A percentile compares a stretch with the other conserved stretches of the same genome.
These are phyloP conservation scores for Hypoxylon trugodes DNA, from an alignment of 495 filamentous ascomycete species.

Conservation along the genomic window DNA sequence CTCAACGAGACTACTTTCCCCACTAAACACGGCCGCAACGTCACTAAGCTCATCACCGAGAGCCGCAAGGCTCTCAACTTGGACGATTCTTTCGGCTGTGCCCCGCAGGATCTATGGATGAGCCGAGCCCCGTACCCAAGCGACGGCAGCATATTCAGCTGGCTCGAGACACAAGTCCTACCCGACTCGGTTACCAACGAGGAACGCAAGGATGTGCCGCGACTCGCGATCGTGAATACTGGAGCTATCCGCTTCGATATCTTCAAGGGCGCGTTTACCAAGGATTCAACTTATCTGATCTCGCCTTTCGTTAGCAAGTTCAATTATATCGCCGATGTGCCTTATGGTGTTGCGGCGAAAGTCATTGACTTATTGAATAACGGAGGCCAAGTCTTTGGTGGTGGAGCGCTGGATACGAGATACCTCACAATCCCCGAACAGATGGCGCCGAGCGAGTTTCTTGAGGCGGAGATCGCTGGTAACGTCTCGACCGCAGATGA, in stretches of 20 bases:
- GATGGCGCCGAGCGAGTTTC: conserved; percentile 29
- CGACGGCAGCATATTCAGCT: conserved; percentile 77
- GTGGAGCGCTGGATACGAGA: conserved; percentile 40
- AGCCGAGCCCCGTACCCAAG: conserved; percentile 75
- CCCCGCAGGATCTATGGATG: conserved; percentile 83
- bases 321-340: conserved; percentile 79
- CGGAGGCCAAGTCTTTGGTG: conserved; percentile 65
- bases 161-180: conserved; percentile 78
- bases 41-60: conserved; percentile 73
- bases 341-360: conserved; percentile 73
- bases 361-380: conserved; percentile 78
- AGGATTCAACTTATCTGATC: conserved; percentile 82
- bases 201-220: conserved; percentile 55
- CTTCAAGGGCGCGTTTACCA: conserved; percentile 88
- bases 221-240: conserved; percentile 82
- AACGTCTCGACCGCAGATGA: neutral
- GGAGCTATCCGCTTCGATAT: conserved; percentile 94
- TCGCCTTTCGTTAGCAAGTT: conserved; percentile 89
- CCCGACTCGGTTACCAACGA: conserved; percentile 62
- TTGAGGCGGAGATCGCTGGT: neutral
- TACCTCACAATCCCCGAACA: conserved; percentile 55
- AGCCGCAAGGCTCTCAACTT: conserved; percentile 76
- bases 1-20: conserved; percentile 75
- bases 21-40: conserved; percentile 78
- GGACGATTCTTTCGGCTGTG: conserved; percentile 80